Conservation (phyloP, 345 rosid genomes). For the Punica granatum region DNA sequence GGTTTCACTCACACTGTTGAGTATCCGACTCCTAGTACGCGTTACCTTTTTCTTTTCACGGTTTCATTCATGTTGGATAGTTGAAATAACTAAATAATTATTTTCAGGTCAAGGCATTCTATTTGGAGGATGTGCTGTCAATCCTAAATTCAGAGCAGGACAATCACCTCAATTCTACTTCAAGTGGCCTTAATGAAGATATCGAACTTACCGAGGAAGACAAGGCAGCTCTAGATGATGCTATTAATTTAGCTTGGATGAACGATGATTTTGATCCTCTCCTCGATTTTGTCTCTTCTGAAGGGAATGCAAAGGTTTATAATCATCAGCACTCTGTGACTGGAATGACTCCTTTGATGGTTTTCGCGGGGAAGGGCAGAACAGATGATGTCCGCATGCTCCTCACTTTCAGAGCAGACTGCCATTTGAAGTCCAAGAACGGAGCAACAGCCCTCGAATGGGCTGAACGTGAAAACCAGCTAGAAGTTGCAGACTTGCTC, state of each 20-base stretch:
- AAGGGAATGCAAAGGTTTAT: conserved; percentile 42
- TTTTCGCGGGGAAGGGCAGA: conserved; percentile 82
- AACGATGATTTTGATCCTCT: conserved; percentile 76
- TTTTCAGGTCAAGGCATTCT: conserved; percentile 62
- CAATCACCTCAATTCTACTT: conserved; percentile 44
- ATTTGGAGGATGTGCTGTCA: conserved; percentile 80
- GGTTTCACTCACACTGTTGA: conserved; percentile 86
- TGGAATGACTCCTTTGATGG: conserved; percentile 79
- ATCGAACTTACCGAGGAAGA: conserved; percentile 54
- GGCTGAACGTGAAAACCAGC: conserved; percentile 62
- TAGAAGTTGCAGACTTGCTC: conserved; percentile 57
- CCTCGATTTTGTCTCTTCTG: conserved; percentile 58
- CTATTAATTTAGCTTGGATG: conserved; percentile 71
- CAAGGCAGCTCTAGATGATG: conserved; percentile 66
- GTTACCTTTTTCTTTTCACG: neutral
- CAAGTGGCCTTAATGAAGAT: conserved; percentile 24
- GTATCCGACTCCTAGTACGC: conserved; percentile 8
- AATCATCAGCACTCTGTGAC: conserved; percentile 69
- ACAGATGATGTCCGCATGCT: conserved; percentile 79
- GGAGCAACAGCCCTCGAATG: conserved; percentile 57
- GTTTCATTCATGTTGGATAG: neutral
- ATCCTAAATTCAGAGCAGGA: conserved; percentile 48
- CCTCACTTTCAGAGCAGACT: conserved; percentile 68
- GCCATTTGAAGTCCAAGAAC: conserved; percentile 46
- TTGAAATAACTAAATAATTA: neutral